These are phyloP conservation scores for Neoscytalidium dimidiatum DNA, from an alignment of 2,329 filamentous ascomycete species.

Conservation along the genomic window DNA sequence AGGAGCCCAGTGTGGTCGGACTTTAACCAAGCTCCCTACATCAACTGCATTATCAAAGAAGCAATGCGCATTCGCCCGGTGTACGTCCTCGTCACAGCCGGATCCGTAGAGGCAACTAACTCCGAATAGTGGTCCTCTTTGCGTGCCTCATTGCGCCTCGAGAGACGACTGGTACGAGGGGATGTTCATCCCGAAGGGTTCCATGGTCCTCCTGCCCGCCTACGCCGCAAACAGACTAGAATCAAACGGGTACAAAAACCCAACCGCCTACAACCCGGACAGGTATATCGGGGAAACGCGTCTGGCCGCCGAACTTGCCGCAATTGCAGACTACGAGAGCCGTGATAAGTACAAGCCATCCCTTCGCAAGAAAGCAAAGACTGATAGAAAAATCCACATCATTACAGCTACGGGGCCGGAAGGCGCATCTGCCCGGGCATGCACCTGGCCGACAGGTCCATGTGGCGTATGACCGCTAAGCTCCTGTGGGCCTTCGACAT, in stretches of 20 bases:
- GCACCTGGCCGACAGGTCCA: slow-evolving; percentile 29
- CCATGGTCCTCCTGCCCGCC: slow-evolving; percentile 38
- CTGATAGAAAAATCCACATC: slow-evolving; percentile 18
- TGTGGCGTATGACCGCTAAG: slow-evolving; percentile 27
- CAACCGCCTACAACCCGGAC: slow-evolving; percentile 39
- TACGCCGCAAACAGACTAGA: slow-evolving; percentile 38
- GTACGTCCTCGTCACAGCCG: slow-evolving; percentile 23
- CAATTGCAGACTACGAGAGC: slow-evolving; percentile 27
- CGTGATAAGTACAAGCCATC: slow-evolving; percentile 27
- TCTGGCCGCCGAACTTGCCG: slow-evolving; percentile 40
- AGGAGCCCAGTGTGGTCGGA: slow-evolving; percentile 33
- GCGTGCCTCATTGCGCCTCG: slow-evolving; percentile 27
- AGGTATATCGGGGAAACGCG: slow-evolving; percentile 34
- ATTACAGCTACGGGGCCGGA: slow-evolving; percentile 29
- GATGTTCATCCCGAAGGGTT: slow-evolving; percentile 43
- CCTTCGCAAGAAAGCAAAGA: neutral
- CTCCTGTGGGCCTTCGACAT: slow-evolving; percentile 26
- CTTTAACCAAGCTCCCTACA: slow-evolving; percentile 33
- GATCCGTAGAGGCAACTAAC: neutral
- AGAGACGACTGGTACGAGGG: slow-evolving; percentile 42
- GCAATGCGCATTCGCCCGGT: slow-evolving; percentile 36
- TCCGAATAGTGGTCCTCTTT: slow-evolving; percentile 18
- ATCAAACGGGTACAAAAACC: slow-evolving; percentile 24
- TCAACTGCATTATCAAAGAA: slow-evolving; percentile 36
- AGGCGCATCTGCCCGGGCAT: slow-evolving; percentile 35